phyloP scores from a whole-genome alignment of 129 eudicot species.

The Saposhnikovia divaricata region DNA sequence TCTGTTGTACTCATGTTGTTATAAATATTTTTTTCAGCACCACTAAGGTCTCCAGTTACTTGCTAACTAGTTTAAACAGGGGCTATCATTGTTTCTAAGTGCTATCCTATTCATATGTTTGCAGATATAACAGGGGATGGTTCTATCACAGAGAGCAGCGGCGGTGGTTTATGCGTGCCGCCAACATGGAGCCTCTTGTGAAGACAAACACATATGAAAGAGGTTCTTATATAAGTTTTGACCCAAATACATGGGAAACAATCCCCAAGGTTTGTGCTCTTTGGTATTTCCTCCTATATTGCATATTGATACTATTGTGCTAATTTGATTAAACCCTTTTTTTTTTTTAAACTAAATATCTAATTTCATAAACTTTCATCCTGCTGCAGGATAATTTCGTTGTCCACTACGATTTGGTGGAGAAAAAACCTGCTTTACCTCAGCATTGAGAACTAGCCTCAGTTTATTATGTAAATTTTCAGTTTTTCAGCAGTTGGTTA shows the following conservation, averaged over 20 bases:
- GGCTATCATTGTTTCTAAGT: neutral
- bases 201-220: slow-evolving; percentile 66
- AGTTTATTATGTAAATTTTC: slow-evolving; percentile 42
- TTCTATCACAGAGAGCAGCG: slow-evolving; percentile 70
- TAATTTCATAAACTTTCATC: neutral
- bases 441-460: slow-evolving; percentile 29
- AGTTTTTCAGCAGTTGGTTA: slow-evolving; percentile 18
- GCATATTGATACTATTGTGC: no score
- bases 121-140: slow-evolving; percentile 82
- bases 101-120: neutral
- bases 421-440: slow-evolving; percentile 67
- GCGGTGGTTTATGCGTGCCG: slow-evolving; percentile 58
- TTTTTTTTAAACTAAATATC: no score
- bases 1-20: neutral
- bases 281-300: neutral
- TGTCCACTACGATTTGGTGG: slow-evolving; percentile 67
- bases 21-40: neutral
- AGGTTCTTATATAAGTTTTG: slow-evolving; percentile 78
- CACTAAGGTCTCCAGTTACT: neutral
- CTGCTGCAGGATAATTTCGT: slow-evolving; percentile 81
- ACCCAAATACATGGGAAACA: slow-evolving; percentile 92
- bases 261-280: slow-evolving; percentile 52
- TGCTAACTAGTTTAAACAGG: neutral
- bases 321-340: neutral
- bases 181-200: slow-evolving; percentile 69